Conservation (phyloP, 495 filamentous ascomycete species). For the Rostrohypoxylon terebratum region DNA sequence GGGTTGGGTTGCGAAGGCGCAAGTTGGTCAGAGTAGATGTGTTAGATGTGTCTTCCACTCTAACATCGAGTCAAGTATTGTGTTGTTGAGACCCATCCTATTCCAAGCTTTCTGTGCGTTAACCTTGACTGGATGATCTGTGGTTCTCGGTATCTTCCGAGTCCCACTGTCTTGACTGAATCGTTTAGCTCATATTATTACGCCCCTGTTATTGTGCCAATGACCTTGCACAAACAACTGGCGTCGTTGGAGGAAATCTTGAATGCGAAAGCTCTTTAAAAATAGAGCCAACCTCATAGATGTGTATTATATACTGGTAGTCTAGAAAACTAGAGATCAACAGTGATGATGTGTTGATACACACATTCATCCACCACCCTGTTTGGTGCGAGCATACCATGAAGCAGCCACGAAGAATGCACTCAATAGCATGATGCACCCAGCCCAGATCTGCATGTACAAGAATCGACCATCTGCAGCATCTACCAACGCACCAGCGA, state of each 20-base stretch:
- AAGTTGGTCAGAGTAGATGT: too few relatives aligned
- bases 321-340: not conserved
- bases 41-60: too few relatives aligned
- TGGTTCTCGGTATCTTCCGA: not conserved
- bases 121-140: too few relatives aligned
- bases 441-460: conserved; percentile 70
- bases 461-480: conserved; percentile 50
- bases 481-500: conserved; percentile 69
- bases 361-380: not conserved
- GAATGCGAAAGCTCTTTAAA: not conserved
- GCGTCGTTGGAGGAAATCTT: not conserved
- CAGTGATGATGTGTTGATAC: not conserved
- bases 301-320: not conserved
- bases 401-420: conserved; percentile 36
- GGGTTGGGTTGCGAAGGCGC: too few relatives aligned
- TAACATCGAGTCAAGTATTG: too few relatives aligned
- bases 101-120: not conserved
- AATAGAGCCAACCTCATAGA: not conserved
- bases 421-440: conserved; percentile 44
- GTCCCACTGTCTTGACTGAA: not conserved
- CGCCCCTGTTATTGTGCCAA: not conserved
- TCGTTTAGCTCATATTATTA: not conserved
- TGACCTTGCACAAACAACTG: not conserved
- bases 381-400: conserved; percentile 33
- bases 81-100: not conserved